A percentile compares a stretch with the other conserved stretches of the same genome.
Conservation (phyloP, 2,329 filamentous ascomycete species). For the Grosmannia serpens region DNA sequence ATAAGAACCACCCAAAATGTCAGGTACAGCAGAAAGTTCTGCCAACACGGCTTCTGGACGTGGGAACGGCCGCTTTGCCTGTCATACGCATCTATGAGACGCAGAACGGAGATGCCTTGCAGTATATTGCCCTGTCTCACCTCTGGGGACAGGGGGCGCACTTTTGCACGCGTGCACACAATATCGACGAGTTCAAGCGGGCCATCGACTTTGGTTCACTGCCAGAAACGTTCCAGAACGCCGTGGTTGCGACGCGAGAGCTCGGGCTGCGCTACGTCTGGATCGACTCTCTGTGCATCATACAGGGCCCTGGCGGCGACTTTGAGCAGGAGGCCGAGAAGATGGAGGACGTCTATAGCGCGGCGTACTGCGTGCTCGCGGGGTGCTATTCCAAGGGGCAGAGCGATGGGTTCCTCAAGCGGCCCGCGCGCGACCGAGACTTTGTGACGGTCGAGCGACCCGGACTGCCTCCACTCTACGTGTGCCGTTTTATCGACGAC, state of each 20-base stretch:
- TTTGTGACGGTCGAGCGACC: background rate
- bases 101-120: background rate
- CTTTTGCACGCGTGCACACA: constrained; percentile 8
- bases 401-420: constrained; percentile 14
- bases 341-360: constrained; percentile 19
- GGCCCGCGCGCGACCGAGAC: background rate
- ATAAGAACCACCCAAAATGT: constrained; percentile 5
- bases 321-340: constrained; percentile 13
- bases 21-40: background rate
- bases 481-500: constrained; percentile 21
- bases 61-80: background rate
- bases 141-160: constrained; percentile 13
- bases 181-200: background rate
- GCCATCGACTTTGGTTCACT: constrained; percentile 4
- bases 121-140: constrained; percentile 15
- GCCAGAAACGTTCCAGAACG: constrained; percentile 11
- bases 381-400: constrained; percentile 11
- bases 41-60: constrained; percentile 15
- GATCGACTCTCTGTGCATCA: constrained; percentile 17
- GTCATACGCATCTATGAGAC: constrained; percentile 2
- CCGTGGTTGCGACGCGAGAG: constrained; percentile 7
- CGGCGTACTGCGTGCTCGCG: constrained; percentile 17
- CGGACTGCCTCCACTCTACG: constrained; percentile 12
- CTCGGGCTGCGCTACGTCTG: constrained; percentile 11
- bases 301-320: constrained; percentile 13